phyloP scores from a whole-genome alignment of 352 stramenopile genomes.

The Blastocystis hominis region DNA sequence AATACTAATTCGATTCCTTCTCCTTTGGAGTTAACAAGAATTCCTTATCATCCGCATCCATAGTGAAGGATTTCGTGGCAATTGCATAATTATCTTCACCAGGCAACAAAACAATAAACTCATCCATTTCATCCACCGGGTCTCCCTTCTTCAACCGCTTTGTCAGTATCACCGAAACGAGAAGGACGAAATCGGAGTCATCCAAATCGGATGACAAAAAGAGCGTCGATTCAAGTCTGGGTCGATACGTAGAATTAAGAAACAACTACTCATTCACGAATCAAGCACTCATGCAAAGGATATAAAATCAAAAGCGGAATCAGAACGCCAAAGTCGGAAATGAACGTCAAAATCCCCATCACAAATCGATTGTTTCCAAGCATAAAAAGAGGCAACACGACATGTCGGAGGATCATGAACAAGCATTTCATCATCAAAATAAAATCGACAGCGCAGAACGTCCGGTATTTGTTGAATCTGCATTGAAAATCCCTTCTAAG shows the following conservation, averaged over 20 bases:
- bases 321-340: background rate
- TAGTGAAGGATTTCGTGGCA: background rate
- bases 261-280: background rate
- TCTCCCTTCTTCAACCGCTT: background rate
- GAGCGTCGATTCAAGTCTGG: background rate
- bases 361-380: background rate
- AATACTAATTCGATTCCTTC: background rate
- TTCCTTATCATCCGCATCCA: background rate
- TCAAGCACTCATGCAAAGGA: background rate
- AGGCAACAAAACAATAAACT: background rate
- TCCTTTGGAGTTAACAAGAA: background rate
- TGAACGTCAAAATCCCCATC: background rate
- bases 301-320: background rate
- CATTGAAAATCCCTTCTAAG: background rate
- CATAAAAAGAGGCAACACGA: background rate
- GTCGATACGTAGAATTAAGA: background rate
- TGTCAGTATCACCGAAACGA: conserved; percentile 23
- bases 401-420: background rate
- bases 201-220: background rate
- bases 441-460: background rate
- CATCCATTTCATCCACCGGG: background rate
- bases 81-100: background rate
- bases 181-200: conserved; percentile 24
- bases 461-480: conserved; percentile 12
- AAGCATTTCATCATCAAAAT: background rate